Base-by-base conservation (phyloP, 345 rosid genomes). In the Citropsis articulata region DNA sequence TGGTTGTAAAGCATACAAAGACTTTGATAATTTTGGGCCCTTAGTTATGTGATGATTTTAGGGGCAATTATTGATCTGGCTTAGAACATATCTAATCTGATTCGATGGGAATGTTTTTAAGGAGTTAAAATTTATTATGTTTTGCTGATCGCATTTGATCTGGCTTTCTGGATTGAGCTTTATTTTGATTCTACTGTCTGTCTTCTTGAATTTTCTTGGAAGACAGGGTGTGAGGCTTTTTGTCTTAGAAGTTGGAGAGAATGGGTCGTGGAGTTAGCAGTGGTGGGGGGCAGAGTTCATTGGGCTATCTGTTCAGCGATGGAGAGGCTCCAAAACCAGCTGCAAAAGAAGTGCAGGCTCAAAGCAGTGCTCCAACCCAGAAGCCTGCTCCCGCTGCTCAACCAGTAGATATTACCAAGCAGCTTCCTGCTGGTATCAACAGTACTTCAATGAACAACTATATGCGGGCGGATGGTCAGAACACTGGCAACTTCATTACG, bases 221-320 rank as follows among this genome's bases (percentile, higher is more conserved):
- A 42, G 21, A 72, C 35, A 65, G 31, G 70, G 35, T 57, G 57
- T 36, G 24, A 30, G 61, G 28, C 65, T 48, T 36, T n/a, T 38
- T 50, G 13, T 60, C 21, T 7, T 1, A 6, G 75, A 67, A 71
- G 72, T 65, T 69, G 28, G 71, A 79, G 66, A 77, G 66, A 45
- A 93, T 93, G 94, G 92, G 93, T 69, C 96, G 94, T 64, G 98
- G 98, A 85, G 88, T 86, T 65, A 91, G 98, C 74, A 76, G 85
- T 42, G 98, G 98, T 67, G 98, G 98, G 38, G 96, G 96, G 24
- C 98, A 90, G 88, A 93, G 98, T 79, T 93, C 98, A 45, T 78
- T 93, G 80, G 96, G 96, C 35, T 93, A 93, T 79, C 89, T 93
- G 61, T 93, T 93, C 75, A 93, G 98, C 2, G 78, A 63, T 40